A percentile compares a stretch with the other conserved stretches of the same genome.
Evolutionary conservation across 2,329 filamentous ascomycete species (phyloP).

Genomic region (Emmonsiellopsis sp.): DNA sequence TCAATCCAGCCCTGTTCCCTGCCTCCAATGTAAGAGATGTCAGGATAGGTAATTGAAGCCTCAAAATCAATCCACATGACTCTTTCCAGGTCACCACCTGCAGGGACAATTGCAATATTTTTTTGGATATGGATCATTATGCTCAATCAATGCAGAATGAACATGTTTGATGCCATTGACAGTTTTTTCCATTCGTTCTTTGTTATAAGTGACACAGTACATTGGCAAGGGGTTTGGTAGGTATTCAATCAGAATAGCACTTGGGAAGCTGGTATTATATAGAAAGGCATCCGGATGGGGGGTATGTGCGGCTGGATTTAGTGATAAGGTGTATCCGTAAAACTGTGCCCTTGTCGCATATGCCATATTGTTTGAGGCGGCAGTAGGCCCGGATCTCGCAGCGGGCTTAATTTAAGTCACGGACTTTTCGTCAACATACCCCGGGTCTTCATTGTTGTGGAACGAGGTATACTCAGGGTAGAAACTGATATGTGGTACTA

Average conservation of each 20-base stretch:
- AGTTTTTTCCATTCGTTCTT: slow-evolving; percentile 8
- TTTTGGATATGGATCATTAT: slow-evolving; percentile 13
- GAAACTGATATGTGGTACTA: neutral
- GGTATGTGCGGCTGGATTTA: slow-evolving; percentile 1
- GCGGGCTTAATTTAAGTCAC: slow-evolving; percentile 10
- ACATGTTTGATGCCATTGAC: slow-evolving; percentile 8
- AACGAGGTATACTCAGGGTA: slow-evolving; percentile 1
- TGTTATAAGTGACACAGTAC: slow-evolving; percentile 10
- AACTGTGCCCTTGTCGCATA: slow-evolving; percentile 10
- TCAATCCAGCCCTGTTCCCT: neutral
- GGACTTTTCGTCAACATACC: slow-evolving; percentile 11
- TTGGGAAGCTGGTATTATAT: slow-evolving; percentile 2
- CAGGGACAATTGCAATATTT: slow-evolving; percentile 10
- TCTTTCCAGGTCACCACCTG: neutral
- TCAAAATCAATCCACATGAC: slow-evolving; percentile 7
- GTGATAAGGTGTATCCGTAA: slow-evolving; percentile 7
- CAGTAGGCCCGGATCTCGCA: slow-evolving; percentile 12
- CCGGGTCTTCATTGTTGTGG: slow-evolving; percentile 11
- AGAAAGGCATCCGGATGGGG: slow-evolving; percentile 9
- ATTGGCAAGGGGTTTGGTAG: slow-evolving; percentile 8
- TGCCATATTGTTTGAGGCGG: slow-evolving; percentile 8
- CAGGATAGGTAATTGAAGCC: neutral
- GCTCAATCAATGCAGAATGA: slow-evolving; percentile 11
- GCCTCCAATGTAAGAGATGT: neutral
- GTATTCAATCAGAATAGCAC: slow-evolving; percentile 11